These are phyloP conservation scores for Dendrothele bispora DNA, from an alignment of 768 basidiomycete genomes.

Conservation along the genomic window DNA sequence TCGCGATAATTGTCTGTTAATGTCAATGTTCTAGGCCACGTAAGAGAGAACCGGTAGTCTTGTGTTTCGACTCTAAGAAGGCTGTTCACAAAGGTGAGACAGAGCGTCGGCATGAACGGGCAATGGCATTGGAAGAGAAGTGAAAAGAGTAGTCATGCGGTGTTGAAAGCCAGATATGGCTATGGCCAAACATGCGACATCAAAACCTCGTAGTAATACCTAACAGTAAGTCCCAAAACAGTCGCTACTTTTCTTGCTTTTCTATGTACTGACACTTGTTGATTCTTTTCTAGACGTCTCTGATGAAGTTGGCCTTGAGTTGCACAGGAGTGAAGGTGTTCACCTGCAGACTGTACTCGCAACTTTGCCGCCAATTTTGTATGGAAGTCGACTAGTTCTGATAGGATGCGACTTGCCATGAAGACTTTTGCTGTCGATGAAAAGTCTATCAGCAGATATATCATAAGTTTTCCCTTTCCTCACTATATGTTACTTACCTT, in stretches of 20 bases:
- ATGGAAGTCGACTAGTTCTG: constrained; percentile 99
- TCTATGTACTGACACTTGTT: background rate
- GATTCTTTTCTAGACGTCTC: constrained; percentile 71
- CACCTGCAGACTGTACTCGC: constrained; percentile 89
- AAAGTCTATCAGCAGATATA: constrained; percentile 98
- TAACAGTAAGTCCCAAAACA: constrained; percentile 93
- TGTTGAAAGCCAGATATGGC: no score
- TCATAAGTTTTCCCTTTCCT: constrained; percentile 55
- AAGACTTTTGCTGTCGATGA: constrained; percentile 99
- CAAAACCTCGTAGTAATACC: no score
- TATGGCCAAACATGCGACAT: no score
- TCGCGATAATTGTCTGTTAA: no score
- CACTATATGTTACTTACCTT: background rate
- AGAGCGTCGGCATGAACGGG: no score
- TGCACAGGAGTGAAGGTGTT: constrained; percentile 89
- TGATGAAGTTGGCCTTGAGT: constrained; percentile 94
- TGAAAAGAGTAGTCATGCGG: no score
- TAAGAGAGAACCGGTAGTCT: no score
- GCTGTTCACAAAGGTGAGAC: no score
- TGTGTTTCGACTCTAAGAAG: no score
- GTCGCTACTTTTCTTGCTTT: background rate
- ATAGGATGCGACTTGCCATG: constrained; percentile 99
- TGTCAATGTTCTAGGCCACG: no score
- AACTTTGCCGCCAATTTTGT: constrained; percentile 98
- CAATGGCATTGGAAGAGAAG: no score